These are phyloP conservation scores for Lithospermum erythrorhizon DNA, from an alignment of 257 asterid species.

Conservation along the genomic window DNA sequence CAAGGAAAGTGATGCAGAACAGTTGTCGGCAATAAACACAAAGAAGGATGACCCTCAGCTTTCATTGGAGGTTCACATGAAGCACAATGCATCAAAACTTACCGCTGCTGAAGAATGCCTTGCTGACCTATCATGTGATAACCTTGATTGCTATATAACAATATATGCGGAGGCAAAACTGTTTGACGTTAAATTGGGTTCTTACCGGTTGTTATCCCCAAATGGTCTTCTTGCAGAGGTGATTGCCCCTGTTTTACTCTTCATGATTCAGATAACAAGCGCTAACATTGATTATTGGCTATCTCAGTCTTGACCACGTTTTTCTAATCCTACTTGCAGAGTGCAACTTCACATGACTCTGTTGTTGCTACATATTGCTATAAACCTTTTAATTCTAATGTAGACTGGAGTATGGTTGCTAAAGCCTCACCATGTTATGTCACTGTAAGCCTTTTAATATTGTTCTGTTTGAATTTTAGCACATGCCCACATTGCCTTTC, in stretches of 20 bases:
- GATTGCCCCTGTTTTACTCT: slow-evolving; percentile 9
- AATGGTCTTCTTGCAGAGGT: slow-evolving; percentile 95
- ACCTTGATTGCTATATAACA: slow-evolving; percentile 68
- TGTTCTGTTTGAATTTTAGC: slow-evolving; percentile 5
- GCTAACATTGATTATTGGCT: neutral
- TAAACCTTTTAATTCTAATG: slow-evolving; percentile 73
- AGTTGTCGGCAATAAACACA: slow-evolving; percentile 29
- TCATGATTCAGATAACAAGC: neutral
- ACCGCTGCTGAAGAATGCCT: slow-evolving; percentile 55
- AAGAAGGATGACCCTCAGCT: slow-evolving; percentile 46
- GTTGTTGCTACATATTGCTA: slow-evolving; percentile 77
- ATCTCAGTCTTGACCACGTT: slow-evolving; percentile 1
- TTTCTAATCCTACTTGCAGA: slow-evolving; percentile 38
- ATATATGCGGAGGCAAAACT: slow-evolving; percentile 66
- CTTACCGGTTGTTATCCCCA: slow-evolving; percentile 80
- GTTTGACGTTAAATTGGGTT: slow-evolving; percentile 76
- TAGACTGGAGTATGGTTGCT: slow-evolving; percentile 90
- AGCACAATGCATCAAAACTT: slow-evolving; percentile 91
- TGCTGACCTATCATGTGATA: slow-evolving; percentile 90
- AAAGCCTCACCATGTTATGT: slow-evolving; percentile 95
- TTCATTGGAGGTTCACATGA: slow-evolving; percentile 81
- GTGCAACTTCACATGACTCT: slow-evolving; percentile 73
- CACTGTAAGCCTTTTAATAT: slow-evolving; percentile 47
- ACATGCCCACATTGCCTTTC: neutral
- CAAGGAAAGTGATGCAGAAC: slow-evolving; percentile 65